Evolutionary conservation across 2,329 filamentous ascomycete species (phyloP).

Genomic region (Neonectria sp.): DNA sequence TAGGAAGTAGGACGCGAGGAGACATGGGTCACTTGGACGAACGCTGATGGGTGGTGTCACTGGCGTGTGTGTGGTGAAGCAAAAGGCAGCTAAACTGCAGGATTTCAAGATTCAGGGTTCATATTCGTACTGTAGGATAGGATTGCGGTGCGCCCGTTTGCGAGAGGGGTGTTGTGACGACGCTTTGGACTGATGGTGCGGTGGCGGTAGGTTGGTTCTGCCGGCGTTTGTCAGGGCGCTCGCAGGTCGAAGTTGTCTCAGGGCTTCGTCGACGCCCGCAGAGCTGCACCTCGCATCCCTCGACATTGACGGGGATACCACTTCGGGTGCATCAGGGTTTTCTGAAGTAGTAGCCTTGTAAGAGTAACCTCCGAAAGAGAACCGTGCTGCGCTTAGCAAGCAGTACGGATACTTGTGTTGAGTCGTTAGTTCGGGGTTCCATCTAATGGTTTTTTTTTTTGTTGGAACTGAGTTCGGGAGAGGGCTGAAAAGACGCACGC

Average conservation of each 20-base stretch:
- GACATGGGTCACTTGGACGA: slow-evolving; percentile 28
- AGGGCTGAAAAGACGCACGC: slow-evolving; percentile 23
- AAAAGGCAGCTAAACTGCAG: not conserved
- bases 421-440: too few relatives aligned
- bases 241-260: slow-evolving; percentile 4
- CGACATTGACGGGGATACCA: slow-evolving; percentile 37
- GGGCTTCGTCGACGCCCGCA: slow-evolving; percentile 43
- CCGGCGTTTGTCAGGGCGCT: slow-evolving; percentile 16
- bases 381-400: not conserved
- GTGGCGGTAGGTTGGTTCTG: slow-evolving; percentile 20
- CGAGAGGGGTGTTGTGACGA: slow-evolving; percentile 13
- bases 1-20: slow-evolving; percentile 3
- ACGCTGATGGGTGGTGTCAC: not conserved
- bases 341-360: not conserved
- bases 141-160: slow-evolving; percentile 23
- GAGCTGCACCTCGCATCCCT: slow-evolving; percentile 42
- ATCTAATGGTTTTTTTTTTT: not conserved
- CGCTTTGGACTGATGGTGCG: slow-evolving; percentile 1
- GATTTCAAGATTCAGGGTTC: slow-evolving; percentile 7
- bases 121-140: not conserved
- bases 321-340: slow-evolving; percentile 21
- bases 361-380: slow-evolving; percentile 2
- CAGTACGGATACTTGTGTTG: not conserved
- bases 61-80: slow-evolving; percentile 4
- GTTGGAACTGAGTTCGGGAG: slow-evolving; percentile 1